Evolutionary conservation across 169 alveolate species (phyloP).

Genomic region (Cryptosporidium canis): DNA sequence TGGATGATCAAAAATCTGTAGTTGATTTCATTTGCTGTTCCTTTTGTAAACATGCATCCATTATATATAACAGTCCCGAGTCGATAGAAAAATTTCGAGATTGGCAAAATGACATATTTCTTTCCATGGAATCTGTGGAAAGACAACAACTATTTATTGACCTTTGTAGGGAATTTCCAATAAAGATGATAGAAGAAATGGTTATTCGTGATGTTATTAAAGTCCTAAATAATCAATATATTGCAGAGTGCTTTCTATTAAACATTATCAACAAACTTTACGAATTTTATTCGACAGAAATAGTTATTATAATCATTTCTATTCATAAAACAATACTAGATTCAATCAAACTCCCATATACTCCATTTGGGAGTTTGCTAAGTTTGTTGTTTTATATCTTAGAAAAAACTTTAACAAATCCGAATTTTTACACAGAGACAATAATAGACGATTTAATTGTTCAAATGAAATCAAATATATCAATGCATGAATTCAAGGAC

Average conservation of each 20-base stretch:
- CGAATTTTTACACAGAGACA: background rate
- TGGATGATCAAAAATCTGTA: background rate
- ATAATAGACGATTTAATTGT: background rate
- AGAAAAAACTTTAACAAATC: background rate
- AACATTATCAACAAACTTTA: background rate
- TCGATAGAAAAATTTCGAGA: background rate
- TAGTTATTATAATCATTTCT: background rate
- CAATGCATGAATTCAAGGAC: background rate
- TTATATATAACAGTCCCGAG: background rate
- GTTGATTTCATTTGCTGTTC: constrained; percentile 33
- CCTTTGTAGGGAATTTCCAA: constrained; percentile 26
- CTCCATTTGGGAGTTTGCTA: background rate
- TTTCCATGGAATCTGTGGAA: constrained; percentile 35
- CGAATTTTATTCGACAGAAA: background rate
- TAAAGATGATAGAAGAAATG: background rate
- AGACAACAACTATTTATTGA: constrained; percentile 40
- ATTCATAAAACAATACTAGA: background rate
- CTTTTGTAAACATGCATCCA: constrained; percentile 4
- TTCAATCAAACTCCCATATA: background rate
- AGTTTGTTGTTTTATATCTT: background rate
- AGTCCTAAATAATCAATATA: background rate
- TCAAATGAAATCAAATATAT: background rate
- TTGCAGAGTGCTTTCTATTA: constrained; percentile 22
- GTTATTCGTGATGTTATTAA: background rate
- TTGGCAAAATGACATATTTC: constrained; percentile 16